Conservation (phyloP, 805 yeast genomes). For the Clavispora carvajalis region DNA sequence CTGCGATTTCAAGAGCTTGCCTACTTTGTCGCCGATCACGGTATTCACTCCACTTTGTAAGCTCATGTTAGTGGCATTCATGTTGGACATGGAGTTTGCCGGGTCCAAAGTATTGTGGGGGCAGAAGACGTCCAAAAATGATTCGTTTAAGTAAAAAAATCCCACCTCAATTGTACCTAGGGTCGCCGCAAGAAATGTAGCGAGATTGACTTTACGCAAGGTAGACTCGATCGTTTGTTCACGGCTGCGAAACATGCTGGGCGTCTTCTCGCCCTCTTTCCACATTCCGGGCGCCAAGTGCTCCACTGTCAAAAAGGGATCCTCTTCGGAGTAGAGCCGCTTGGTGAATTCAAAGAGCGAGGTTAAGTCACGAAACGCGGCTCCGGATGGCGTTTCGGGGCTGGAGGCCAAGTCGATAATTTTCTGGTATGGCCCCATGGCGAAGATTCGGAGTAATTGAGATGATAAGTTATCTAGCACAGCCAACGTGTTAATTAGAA, state of each 20-base stretch:
- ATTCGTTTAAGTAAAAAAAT: constrained; percentile 77
- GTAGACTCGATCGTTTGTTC: constrained; percentile 62
- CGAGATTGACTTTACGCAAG: constrained; percentile 76
- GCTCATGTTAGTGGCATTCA: constrained; percentile 25
- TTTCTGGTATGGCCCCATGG: constrained; percentile 71
- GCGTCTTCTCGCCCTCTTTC: constrained; percentile 58
- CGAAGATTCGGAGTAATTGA: constrained; percentile 69
- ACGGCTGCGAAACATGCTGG: constrained; percentile 51
- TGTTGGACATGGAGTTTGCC: constrained; percentile 34
- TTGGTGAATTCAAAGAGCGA: constrained; percentile 75
- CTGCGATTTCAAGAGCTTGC: constrained; percentile 72
- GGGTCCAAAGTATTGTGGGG: constrained; percentile 60
- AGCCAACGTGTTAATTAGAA: constrained; percentile 64
- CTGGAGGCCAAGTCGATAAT: constrained; percentile 64
- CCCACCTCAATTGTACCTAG: constrained; percentile 84
- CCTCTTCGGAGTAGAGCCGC: constrained; percentile 60
- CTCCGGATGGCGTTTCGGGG: constrained; percentile 60
- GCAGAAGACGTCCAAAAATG: constrained; percentile 82
- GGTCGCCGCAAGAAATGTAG: constrained; percentile 84
- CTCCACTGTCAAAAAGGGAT: constrained; percentile 66
- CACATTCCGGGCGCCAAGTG: constrained; percentile 69
- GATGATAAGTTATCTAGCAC: constrained; percentile 77
- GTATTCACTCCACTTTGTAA: constrained; percentile 31
- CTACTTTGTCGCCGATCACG: constrained; percentile 36
- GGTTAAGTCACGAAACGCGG: constrained; percentile 61